Percentiles rank a stretch among this genome's conserved stretches.
Conservation (phyloP, 2,329 filamentous ascomycete genomes). For the Pyrenochaeta sp. region DNA sequence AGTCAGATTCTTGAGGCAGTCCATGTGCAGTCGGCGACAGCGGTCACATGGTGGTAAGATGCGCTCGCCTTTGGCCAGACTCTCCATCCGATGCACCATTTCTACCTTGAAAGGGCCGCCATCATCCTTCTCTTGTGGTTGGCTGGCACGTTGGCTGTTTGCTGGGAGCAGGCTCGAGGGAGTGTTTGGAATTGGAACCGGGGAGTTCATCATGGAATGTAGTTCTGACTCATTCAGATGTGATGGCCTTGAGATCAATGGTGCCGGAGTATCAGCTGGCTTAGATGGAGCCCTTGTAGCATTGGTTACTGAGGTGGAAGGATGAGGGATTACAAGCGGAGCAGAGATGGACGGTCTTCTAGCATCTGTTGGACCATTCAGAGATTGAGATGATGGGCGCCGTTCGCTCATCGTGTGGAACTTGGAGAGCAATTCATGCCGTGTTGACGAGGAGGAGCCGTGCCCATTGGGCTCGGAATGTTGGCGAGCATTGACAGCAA, state of each 20-base stretch:
- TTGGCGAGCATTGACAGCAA: constrained; percentile 66
- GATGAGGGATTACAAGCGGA: constrained; percentile 33
- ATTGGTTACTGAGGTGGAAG: constrained; percentile 32
- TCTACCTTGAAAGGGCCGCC: constrained; percentile 68
- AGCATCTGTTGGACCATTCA: constrained; percentile 31
- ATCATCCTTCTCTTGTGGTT: constrained; percentile 62
- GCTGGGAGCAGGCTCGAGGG: constrained; percentile 62
- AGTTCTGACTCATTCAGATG: constrained; percentile 50
- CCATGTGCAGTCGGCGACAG: constrained; percentile 79
- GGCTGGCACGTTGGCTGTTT: constrained; percentile 46
- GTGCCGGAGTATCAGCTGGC: constrained; percentile 26
- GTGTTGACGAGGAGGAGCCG: constrained; percentile 64
- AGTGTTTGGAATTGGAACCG: constrained; percentile 64
- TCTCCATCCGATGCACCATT: constrained; percentile 79
- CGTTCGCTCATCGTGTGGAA: constrained; percentile 69
- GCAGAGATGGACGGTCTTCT: constrained; percentile 38
- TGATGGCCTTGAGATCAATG: constrained; percentile 27
- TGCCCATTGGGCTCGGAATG: constrained; percentile 52
- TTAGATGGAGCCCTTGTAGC: constrained; percentile 41
- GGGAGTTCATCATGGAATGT: constrained; percentile 53
- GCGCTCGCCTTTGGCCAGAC: constrained; percentile 74
- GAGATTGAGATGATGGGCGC: constrained; percentile 38
- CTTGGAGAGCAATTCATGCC: constrained; percentile 68
- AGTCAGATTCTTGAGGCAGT: constrained; percentile 85
- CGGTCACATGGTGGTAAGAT: constrained; percentile 86